Evolutionary conservation across 345 rosid genomes (phyloP).

Genomic region (Boechera stricta): DNA sequence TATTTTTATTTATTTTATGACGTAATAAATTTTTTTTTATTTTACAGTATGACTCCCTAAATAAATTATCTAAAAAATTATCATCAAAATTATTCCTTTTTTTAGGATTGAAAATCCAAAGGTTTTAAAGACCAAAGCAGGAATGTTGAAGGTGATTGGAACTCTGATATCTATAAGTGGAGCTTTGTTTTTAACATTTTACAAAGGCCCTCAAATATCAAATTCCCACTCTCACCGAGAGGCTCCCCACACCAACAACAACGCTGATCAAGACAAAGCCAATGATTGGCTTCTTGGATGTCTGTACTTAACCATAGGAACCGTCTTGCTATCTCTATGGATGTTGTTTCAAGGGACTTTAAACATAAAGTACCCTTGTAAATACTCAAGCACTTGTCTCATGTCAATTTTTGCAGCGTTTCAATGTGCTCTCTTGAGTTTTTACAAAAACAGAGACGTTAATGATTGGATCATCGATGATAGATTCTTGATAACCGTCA

Average conservation of each 20-base stretch:
- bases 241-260: conserved; percentile 13
- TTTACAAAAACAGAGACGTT: conserved; percentile 44
- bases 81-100: not conserved
- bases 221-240: conserved; percentile 25
- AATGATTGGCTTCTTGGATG: conserved; percentile 61
- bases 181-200: conserved; percentile 60
- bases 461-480: conserved; percentile 59
- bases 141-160: conserved; percentile 57
- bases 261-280: not conserved
- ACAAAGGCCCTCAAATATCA: conserved; percentile 58
- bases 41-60: not conserved
- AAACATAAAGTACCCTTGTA: conserved; percentile 58
- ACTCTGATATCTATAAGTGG: conserved; percentile 63
- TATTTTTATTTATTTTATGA: not conserved
- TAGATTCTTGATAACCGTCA: conserved; percentile 48
- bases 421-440: conserved; percentile 61
- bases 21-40: not conserved
- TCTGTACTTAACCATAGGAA: conserved; percentile 49
- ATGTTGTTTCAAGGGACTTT: conserved; percentile 63
- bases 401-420: conserved; percentile 63
- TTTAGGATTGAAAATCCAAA: conserved; percentile 55
- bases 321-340: conserved; percentile 61
- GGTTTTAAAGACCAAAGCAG: conserved; percentile 53
- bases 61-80: not conserved
- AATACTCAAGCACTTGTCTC: conserved; percentile 66